A percentile compares a stretch with the other conserved stretches of the same genome.
These are phyloP conservation scores for Pythium oligandrum DNA, from an alignment of 352 stramenopile genomes.

Conservation along the genomic window DNA sequence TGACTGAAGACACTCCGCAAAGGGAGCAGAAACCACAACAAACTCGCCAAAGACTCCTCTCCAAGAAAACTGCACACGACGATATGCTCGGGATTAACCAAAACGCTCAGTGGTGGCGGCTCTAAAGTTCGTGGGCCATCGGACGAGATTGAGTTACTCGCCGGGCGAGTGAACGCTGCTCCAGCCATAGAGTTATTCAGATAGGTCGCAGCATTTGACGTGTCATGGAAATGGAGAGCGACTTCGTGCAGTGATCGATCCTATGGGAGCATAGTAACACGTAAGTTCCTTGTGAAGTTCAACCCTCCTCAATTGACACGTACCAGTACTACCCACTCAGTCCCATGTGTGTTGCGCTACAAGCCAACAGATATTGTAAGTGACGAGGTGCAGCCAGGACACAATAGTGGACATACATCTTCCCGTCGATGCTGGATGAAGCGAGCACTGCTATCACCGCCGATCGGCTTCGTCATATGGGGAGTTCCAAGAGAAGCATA, in stretches of 20 bases:
- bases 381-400: too few species aligned
- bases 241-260: constrained; percentile 59
- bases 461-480: constrained; percentile 1
- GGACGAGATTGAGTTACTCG: constrained; percentile 19
- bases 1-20: constrained; percentile 46
- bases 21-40: constrained; percentile 76
- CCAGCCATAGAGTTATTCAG: too few species aligned
- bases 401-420: constrained; percentile 3
- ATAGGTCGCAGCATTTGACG: constrained; percentile 1
- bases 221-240: constrained; percentile 29
- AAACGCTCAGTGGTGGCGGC: constrained; percentile 48
- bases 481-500: constrained; percentile 49
- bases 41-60: constrained; percentile 62
- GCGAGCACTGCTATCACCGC: too few species aligned
- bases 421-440: constrained; percentile 3
- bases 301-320: background rate
- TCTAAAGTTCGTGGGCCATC: constrained; percentile 21
- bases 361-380: background rate
- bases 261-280: constrained; percentile 12
- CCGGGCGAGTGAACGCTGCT: constrained; percentile 2
- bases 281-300: too few species aligned
- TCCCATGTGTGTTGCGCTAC: constrained; percentile 27
- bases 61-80: constrained; percentile 83
- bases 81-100: constrained; percentile 65
- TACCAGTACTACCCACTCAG: constrained; percentile 49